Evolutionary conservation across 768 basidiomycete species (phyloP), one percentile per base, ranked within the genome.

Genomic region (Ramaria rubella): DNA sequence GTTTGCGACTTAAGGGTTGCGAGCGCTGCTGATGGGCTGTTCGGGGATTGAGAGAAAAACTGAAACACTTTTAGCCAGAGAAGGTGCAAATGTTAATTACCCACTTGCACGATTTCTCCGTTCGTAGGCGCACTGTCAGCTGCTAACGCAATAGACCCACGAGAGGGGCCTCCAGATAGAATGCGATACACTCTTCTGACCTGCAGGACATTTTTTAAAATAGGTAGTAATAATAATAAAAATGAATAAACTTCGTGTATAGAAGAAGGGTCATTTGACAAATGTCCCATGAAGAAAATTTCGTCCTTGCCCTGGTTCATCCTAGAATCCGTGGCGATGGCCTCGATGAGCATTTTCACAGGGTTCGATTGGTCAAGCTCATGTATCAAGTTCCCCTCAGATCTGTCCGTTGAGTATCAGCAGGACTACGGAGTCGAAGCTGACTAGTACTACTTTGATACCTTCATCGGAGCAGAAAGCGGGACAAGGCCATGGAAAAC

Each of bases 341-440:
- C 79, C 14, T 67, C 62, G 15, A 90, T 72, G 5, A 91, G 74
- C 4, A 84, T 68, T 30, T 76, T 72, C 0, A 85, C 79, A 0
- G 89, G 86, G 59, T 85, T 90, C 17, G 68, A 61, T 34, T 70
- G 64, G 60, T 86, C 72, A 1, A 90, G 67, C 5, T 76, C 65
- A 49, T 82, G 76, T 42, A 92, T 71, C 61, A 92, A 75, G 63
- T 90, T 92, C 2, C 88, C 89, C 68, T 87, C 81, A 5, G 80
- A 76, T 27, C 87, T 87, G 59, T 14, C n/a, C n/a, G 23, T n/a
- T n/a, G 14, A 17, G 30, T 43, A 26, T 36, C 23, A 55, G 19
- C n/a, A 26, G 24, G 38, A 27, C 50, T 31, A 19, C 42, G 9
- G 12, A 11, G 40, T 49, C 46, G 21, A 36, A 49, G 17, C 21